Evolutionary conservation across 2,329 filamentous ascomycete genomes (phyloP), one percentile per base, ranked within the genome.

Genomic region (Gyromitra esculenta): DNA sequence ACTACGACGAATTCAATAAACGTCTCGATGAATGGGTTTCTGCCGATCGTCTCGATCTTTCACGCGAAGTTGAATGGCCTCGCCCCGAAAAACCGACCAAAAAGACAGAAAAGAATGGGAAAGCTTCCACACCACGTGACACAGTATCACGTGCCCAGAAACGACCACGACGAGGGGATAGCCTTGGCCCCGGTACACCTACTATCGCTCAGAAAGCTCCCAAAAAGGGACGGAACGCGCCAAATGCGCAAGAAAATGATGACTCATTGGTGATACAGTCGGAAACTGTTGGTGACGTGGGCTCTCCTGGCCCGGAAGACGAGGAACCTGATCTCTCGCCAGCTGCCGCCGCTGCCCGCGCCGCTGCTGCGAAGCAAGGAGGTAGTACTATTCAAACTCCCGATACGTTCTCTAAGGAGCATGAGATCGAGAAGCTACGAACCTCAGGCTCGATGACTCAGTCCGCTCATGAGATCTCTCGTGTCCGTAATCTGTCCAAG

Each of bases 1-100:
- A 98, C 84, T 98, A 97, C 83, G 93, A 97, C 82, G 96, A 97
- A 82, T 98, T 97, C 88, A 98, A 98, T 85, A 98, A 98, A 84
- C 87, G 87, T 79, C 84, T 89, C 11, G 86, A 88, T 85, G 96
- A 99, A 86, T 99, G 96, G 96, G 91, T 99, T 8, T 87, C 92
- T 1, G 88, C 91, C 39, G 87, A 89, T 45, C 89, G 96, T 45
- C 93, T 99, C 80, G 93, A 98, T 83, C 91, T 99, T 74, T 87
- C 88, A 0, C 91, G 93, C 80, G 94, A 97, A 81, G 96, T 99
- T 70, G 96, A 99, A 85, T 99, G 96, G 94, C 96, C 96, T 21
- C 91, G 90, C 77, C 93, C 94, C 8, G 97, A 97, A 83, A 83
- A 84, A 59, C 82, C 85, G 0, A 85, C 87, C 15, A 91, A 91